Base-by-base conservation (phyloP, 2,329 filamentous ascomycete species). In the Calonectria montana region DNA sequence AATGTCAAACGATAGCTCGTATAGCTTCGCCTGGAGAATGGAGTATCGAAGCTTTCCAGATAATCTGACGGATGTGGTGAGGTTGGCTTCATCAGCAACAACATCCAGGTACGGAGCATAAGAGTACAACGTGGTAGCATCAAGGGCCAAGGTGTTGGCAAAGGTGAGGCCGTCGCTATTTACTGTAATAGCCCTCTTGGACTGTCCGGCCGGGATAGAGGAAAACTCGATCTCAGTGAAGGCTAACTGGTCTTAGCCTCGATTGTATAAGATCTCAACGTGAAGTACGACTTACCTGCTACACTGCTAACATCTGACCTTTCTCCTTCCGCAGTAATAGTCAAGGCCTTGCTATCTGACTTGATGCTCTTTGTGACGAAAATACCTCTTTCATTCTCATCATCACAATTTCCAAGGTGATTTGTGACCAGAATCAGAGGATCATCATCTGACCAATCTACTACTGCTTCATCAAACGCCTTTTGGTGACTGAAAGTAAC, bases 1-100 rank as follows among this genome's bases (percentile, higher is more conserved):
- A 71, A 87, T 80, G 71, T 87, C 84, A 53, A 87, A 84, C 76
- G 83, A 84, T 6, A 87, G 79, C 29, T 79, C 75, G 50, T 84
- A 75, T 6, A 85, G 75, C 47, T 79, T 76, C 47, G 78, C 77
- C n/a, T 72, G 71, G 57, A 80, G 76, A 72, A 86, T 82, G 72
- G 82, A 82, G 77, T 85, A 86, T 61, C 80, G 79, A n/a, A 87
- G 79, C 69, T 83, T 82, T 39, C 85, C 85, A 1, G 84, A 86
- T 53, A 87, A 82, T 16, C 82, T 83, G 45, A 85, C 78, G 21
- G 79, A 79, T 27, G 82, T 79, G 21, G 78, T 79, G 65, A 87
- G 53, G 21, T 75, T 69, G 39, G 72, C 74, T 7, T 68, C 62
- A 37, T 75, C 70, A 1, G 74, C 74, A 25, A 48, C 65, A 37